Evolutionary conservation across 345 rosid species (phyloP), one percentile per base, ranked within the genome.

Genomic region (Gossypium rotundifolium): DNA sequence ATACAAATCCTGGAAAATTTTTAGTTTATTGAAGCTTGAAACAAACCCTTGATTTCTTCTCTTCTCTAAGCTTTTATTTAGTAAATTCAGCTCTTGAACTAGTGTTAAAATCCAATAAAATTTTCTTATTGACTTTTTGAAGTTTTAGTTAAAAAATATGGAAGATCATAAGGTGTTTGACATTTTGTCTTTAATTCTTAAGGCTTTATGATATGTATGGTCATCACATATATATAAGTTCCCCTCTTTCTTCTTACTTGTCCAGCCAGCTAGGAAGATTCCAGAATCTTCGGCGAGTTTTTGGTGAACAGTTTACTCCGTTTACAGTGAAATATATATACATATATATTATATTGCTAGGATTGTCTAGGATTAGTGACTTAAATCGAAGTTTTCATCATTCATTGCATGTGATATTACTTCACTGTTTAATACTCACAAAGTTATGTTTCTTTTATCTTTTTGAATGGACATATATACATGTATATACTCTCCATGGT

Each of bases 361-460:
- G 40, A 33, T 46, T 53, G 14, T 23, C 18, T 51, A 33, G 40
- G 11, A 3, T 11, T 8, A 16, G 48, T 38, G 22, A 40, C 42
- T 2, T 52, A 46, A 1, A 18, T 22, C 13, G 11, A 53, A 29
- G 72, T 53, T 45, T 2, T 73, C n/a, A 59, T 74, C 25, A 49
- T 25, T 40, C 42, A 66, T 13, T 69, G 16, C 66, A 55, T 75
- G 73, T 70, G 59, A 64, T 64, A 79, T 51, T 11, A 48, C 73
- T 45, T 51, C 61, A 57, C 64, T 60, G 40, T 20, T 59, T 20
- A 13, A 4, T 77, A 4, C 20, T 9, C 13, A 22, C 27, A 53
- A 73, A n/a, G 9, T 66, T 33, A 33, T 17, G 46, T 25, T 10
- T 65, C 5, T 46, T 46, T 46, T 46, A 10, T 46, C 51, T 46